Evolutionary conservation across 148 eudicot species (phyloP).

Genomic region (Chenopodium quinoa): DNA sequence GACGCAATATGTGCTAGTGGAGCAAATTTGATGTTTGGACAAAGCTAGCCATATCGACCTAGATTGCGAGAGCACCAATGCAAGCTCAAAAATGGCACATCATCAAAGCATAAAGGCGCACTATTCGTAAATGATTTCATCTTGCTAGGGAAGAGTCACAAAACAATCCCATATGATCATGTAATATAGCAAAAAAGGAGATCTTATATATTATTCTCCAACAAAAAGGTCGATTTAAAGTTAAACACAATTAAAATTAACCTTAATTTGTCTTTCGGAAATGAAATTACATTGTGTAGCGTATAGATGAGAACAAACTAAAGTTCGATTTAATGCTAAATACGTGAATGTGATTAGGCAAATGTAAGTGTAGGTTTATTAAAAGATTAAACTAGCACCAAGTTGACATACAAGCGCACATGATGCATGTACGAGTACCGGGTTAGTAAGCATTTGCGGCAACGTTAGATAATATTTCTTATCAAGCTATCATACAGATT

Average conservation of each 20-base stretch:
- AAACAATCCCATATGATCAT: constrained; percentile 4
- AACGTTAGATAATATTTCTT: too few relatives aligned
- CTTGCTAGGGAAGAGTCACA: neutral
- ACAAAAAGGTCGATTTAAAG: neutral
- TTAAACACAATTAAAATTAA: too few relatives aligned
- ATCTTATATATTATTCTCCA: neutral
- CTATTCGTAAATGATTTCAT: neutral
- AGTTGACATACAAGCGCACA: too few relatives aligned
- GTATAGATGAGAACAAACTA: too few relatives aligned
- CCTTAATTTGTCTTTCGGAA: neutral
- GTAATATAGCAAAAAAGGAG: neutral
- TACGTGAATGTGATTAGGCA: too few relatives aligned
- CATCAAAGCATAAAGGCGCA: constrained; percentile 8
- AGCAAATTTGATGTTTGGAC: neutral
- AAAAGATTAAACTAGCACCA: too few relatives aligned
- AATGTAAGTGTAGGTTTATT: too few relatives aligned
- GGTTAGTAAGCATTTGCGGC: neutral
- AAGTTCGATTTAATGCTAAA: too few relatives aligned
- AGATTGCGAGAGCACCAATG: neutral
- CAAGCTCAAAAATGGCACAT: constrained; percentile 11
- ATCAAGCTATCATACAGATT: neutral
- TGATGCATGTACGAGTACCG: too few relatives aligned
- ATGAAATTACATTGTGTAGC: neutral
- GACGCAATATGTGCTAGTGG: neutral
- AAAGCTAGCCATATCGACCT: constrained; percentile 16